A percentile compares a stretch with the other conserved stretches of the same genome.
These are phyloP conservation scores for Rugonectria rugulosa DNA, from an alignment of 2,329 filamentous ascomycete genomes.

Conservation along the genomic window DNA sequence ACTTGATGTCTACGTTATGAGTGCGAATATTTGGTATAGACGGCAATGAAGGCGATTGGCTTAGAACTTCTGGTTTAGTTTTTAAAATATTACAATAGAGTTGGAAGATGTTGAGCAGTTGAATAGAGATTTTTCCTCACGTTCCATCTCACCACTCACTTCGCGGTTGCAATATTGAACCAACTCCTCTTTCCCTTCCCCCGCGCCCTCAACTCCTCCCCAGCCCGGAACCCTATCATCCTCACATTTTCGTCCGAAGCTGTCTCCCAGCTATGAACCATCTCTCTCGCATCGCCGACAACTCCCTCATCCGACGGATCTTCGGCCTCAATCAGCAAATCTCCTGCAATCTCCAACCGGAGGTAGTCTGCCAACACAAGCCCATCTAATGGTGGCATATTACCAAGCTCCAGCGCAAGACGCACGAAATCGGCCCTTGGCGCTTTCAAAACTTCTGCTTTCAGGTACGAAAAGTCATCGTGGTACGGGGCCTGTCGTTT, in stretches of 20 bases:
- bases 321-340: conserved; percentile 9
- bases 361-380: conserved; percentile 29
- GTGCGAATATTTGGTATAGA: no score
- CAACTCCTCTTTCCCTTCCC: conserved; percentile 7
- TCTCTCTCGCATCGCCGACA: not conserved
- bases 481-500: conserved; percentile 33
- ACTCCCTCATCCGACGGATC: not conserved
- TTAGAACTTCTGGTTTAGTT: no score
- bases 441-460: conserved; percentile 16
- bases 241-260: conserved; percentile 17
- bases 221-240: conserved; percentile 4
- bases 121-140: no score
- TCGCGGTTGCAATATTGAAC: no score
- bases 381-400: conserved; percentile 2
- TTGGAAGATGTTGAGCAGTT: no score
- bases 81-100: no score
- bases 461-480: conserved; percentile 28
- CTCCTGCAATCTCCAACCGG: conserved; percentile 23
- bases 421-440: not conserved
- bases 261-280: conserved; percentile 24
- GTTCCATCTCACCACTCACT: no score
- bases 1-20: no score
- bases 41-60: no score
- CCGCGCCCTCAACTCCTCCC: not conserved
- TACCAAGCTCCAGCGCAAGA: conserved; percentile 24